Conservation (phyloP, 805 yeast species). For the Kodamaea neixiangensis region DNA sequence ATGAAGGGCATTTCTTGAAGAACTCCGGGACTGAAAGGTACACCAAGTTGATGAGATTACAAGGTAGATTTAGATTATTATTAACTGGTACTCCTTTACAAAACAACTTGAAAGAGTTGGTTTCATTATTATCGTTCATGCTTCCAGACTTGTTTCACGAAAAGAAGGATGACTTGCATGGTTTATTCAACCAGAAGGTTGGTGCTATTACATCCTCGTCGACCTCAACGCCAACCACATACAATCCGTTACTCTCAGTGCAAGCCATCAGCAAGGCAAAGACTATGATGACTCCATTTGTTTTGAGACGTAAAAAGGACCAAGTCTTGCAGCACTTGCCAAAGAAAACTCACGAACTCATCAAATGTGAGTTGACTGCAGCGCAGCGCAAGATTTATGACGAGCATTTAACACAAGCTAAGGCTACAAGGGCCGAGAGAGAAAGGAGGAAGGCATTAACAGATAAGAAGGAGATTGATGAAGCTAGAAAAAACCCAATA, state of each 20-base stretch:
- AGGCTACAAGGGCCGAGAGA: constrained; percentile 42
- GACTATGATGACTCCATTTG: constrained; percentile 98
- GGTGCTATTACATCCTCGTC: constrained; percentile 53
- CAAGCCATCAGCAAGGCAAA: constrained; percentile 93
- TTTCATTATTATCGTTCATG: constrained; percentile 88
- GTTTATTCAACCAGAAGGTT: constrained; percentile 85
- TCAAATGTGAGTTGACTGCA: constrained; percentile 62
- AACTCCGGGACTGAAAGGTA: constrained; percentile 88
- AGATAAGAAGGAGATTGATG: constrained; percentile 35
- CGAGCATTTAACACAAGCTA: constrained; percentile 51
- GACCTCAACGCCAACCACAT: constrained; percentile 41
- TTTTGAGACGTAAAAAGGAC: constrained; percentile 84
- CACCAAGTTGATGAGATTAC: constrained; percentile 77
- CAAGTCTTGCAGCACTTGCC: constrained; percentile 93
- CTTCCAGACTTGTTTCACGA: constrained; percentile 80
- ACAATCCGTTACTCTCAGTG: constrained; percentile 80
- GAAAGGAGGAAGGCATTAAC: constrained; percentile 42
- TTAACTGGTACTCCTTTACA: constrained; percentile 98
- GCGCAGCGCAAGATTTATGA: constrained; percentile 63
- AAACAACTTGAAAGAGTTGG: constrained; percentile 86
- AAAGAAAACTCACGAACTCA: constrained; percentile 62
- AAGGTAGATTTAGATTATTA: constrained; percentile 79
- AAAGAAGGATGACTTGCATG: constrained; percentile 77
- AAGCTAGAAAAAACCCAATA: constrained; percentile 32
- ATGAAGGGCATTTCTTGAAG: constrained; percentile 97